Percentiles rank a stretch among this genome's conserved stretches.
Conservation (phyloP, 345 rosid species). For the Chamaenerion angustifolium region DNA sequence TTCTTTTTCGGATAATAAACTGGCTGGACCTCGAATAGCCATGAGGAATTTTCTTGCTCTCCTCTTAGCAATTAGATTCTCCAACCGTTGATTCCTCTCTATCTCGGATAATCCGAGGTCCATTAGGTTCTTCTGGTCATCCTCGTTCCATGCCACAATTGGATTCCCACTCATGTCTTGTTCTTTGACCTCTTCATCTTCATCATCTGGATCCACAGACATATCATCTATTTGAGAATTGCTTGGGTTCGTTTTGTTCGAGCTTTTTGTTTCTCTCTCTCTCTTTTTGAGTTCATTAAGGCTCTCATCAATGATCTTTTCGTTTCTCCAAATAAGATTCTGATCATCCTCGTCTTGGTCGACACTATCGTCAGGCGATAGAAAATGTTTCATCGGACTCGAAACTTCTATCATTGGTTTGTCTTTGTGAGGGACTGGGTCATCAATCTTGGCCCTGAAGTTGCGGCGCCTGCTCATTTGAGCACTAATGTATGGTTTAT, state of each 20-base stretch:
- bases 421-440: no score
- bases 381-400: no score
- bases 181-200: conserved; percentile 22
- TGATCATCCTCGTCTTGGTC: no score
- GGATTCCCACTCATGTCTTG: conserved; percentile 9
- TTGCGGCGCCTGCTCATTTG: no score
- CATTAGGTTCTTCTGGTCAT: conserved; percentile 73
- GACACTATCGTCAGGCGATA: no score
- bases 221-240: conserved; percentile 3
- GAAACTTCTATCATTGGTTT: no score
- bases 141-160: conserved; percentile 62
- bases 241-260: conserved; percentile 21
- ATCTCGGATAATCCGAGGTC: conserved; percentile 76
- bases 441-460: no score
- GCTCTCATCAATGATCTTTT: not conserved
- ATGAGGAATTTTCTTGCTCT: conserved; percentile 41
- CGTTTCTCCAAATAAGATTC: no score
- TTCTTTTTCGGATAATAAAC: conserved; percentile 1
- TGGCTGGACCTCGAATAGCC: conserved; percentile 28
- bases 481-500: no score
- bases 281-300: conserved; percentile 16
- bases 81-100: conserved; percentile 70
- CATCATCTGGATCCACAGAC: conserved; percentile 27
- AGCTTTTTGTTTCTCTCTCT: no score
- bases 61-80: conserved; percentile 59